phyloP scores from a whole-genome alignment of 2,329 filamentous ascomycete species.

The Diplodia scrobiculata region DNA sequence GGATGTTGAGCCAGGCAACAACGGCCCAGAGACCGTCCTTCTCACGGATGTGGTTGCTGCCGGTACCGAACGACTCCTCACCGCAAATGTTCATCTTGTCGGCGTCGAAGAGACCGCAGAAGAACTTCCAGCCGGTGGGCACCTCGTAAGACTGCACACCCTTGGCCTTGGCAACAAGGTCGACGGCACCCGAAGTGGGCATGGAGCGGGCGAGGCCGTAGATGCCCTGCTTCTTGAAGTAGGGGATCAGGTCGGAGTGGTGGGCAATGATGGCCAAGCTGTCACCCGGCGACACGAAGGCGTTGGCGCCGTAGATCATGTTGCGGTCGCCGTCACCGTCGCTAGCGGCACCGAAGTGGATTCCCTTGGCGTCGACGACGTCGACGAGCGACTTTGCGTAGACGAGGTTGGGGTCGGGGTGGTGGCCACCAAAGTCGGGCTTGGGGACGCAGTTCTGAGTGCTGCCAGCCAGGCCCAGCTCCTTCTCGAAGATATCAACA shows the following conservation, averaged over 20 bases:
- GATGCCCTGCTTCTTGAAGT: slow-evolving; percentile 97
- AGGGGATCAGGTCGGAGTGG: slow-evolving; percentile 93
- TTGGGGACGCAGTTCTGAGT: slow-evolving; percentile 91
- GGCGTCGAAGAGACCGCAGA: slow-evolving; percentile 92
- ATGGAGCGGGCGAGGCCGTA: slow-evolving; percentile 95
- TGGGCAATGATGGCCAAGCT: slow-evolving; percentile 97
- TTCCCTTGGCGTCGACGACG: slow-evolving; percentile 83
- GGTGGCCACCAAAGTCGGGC: slow-evolving; percentile 94
- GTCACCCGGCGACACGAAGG: slow-evolving; percentile 95
- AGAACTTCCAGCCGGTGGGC: slow-evolving; percentile 98
- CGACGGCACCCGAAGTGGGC: slow-evolving; percentile 94
- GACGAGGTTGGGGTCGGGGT: slow-evolving; percentile 96
- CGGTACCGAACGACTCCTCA: slow-evolving; percentile 97
- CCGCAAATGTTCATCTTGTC: slow-evolving; percentile 98
- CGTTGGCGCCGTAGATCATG: slow-evolving; percentile 98
- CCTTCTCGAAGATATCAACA: slow-evolving; percentile 89
- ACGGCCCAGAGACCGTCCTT: slow-evolving; percentile 99
- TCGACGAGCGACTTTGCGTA: slow-evolving; percentile 95
- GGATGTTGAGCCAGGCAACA: slow-evolving; percentile 97
- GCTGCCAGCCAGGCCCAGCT: slow-evolving; percentile 78
- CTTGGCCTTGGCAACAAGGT: slow-evolving; percentile 94
- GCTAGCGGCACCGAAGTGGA: slow-evolving; percentile 94
- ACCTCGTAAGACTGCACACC: slow-evolving; percentile 92
- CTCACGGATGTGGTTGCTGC: slow-evolving; percentile 97
- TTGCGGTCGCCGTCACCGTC: slow-evolving; percentile 98